These are phyloP conservation scores for Pyronema omphalodes DNA, from an alignment of 495 filamentous ascomycete species.

Conservation along the genomic window DNA sequence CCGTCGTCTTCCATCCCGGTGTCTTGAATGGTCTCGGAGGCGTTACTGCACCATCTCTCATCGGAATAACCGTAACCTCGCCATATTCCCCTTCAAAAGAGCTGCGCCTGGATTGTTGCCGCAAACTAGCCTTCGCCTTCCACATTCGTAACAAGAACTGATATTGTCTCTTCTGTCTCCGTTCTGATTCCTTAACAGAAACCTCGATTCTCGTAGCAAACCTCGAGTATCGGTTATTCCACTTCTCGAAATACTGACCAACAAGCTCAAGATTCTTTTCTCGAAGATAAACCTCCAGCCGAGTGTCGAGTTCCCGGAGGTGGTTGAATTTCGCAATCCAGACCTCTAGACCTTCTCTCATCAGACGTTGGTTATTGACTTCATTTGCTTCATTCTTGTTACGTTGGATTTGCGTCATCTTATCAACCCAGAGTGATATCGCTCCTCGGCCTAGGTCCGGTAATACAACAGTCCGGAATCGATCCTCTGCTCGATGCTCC, in stretches of 20 bases:
- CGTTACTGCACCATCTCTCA: background rate
- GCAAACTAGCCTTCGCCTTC: conserved; percentile 1
- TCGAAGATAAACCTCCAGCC: conserved; percentile 2
- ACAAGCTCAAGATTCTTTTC: conserved; percentile 6
- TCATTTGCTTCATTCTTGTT: background rate
- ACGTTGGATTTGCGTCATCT: background rate
- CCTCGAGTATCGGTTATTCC: conserved; percentile 12
- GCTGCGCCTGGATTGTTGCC: background rate
- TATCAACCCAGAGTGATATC: background rate
- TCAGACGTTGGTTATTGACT: conserved; percentile 5
- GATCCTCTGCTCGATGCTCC: background rate
- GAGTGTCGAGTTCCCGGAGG: conserved; percentile 3
- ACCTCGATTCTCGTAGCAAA: conserved; percentile 9
- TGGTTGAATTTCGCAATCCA: conserved; percentile 5
- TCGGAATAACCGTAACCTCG: background rate
- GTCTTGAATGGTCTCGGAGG: background rate
- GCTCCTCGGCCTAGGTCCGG: background rate
- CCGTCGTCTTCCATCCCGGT: conserved; percentile 2
- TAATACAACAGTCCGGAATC: background rate
- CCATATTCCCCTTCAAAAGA: background rate
- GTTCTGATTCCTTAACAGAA: background rate
- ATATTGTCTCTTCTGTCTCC: conserved; percentile 6
- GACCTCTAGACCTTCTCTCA: background rate
- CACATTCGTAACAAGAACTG: conserved; percentile 12
- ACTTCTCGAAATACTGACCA: conserved; percentile 11